Evolutionary conservation across 495 filamentous ascomycete species (phyloP).

Genomic region (Podospora tetraspora): DNA sequence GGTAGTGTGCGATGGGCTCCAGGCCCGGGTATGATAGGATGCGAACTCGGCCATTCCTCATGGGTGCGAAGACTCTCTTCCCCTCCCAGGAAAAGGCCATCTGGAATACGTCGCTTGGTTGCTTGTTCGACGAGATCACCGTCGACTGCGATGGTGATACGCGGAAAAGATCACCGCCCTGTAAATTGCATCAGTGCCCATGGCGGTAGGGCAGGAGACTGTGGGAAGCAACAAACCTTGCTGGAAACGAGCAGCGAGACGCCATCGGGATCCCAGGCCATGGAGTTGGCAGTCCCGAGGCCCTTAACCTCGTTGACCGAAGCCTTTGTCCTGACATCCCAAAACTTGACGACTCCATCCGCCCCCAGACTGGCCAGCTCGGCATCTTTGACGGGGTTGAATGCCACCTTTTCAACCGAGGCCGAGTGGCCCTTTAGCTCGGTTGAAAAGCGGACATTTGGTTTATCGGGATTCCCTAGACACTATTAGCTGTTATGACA

Average conservation of each 20-base stretch:
- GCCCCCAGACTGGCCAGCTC: conserved; percentile 80
- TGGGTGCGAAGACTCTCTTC: conserved; percentile 70
- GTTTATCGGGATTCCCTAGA: conserved; percentile 78
- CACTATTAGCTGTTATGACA: neutral
- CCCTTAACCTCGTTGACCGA: conserved; percentile 75
- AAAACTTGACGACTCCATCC: conserved; percentile 84
- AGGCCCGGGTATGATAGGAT: conserved; percentile 69
- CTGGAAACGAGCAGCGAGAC: conserved; percentile 74
- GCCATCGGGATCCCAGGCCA: conserved; percentile 88
- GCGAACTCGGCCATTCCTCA: conserved; percentile 73
- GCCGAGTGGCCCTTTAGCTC: conserved; percentile 77
- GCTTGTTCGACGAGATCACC: conserved; percentile 57
- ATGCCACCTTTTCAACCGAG: conserved; percentile 78
- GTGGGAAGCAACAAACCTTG: conserved; percentile 54
- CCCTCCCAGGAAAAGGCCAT: conserved; percentile 76
- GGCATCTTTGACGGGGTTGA: conserved; percentile 82
- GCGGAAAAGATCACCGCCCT: conserved; percentile 69
- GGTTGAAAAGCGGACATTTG: conserved; percentile 72
- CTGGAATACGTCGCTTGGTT: conserved; percentile 72
- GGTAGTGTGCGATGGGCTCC: conserved; percentile 40
- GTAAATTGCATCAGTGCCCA: neutral
- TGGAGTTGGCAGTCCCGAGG: conserved; percentile 74
- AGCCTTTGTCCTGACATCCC: conserved; percentile 81
- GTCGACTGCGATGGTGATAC: conserved; percentile 51
- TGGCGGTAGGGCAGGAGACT: neutral